Evolutionary conservation across 148 eudicot genomes (phyloP).

Genomic region (Rhododendron kiyosumense): DNA sequence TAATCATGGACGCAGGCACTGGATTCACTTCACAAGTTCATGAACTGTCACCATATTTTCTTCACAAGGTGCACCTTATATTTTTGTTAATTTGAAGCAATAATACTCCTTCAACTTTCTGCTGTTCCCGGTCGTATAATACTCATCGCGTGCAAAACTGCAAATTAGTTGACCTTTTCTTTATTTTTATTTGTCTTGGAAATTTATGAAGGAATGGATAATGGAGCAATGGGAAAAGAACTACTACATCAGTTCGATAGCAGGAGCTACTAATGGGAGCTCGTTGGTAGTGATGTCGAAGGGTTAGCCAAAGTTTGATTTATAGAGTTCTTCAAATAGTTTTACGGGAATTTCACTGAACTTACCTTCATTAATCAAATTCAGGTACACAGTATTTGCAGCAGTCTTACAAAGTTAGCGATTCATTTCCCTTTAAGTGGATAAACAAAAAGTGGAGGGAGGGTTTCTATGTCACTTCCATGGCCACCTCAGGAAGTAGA

Average conservation of each 20-base stretch:
- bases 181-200: background rate
- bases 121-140: background rate
- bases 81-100: background rate
- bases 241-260: slow-evolving; percentile 65
- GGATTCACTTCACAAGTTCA: slow-evolving; percentile 58
- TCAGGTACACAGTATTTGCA: slow-evolving; percentile 60
- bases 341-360: background rate
- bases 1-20: slow-evolving; percentile 80
- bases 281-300: slow-evolving; percentile 79
- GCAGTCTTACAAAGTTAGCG: slow-evolving; percentile 84
- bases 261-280: slow-evolving; percentile 58
- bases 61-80: slow-evolving; percentile 53
- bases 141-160: background rate
- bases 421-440: slow-evolving; percentile 79
- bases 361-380: background rate
- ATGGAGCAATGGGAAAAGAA: slow-evolving; percentile 83
- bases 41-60: slow-evolving; percentile 60
- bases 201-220: slow-evolving; percentile 63
- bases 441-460: slow-evolving; percentile 82
- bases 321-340: background rate
- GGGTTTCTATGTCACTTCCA: slow-evolving; percentile 69
- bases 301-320: slow-evolving; percentile 33
- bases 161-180: background rate
- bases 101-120: background rate
- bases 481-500: slow-evolving; percentile 71